These are phyloP conservation scores for Acrodontium crateriforme DNA, from an alignment of 2,329 filamentous ascomycete species.

Conservation along the genomic window DNA sequence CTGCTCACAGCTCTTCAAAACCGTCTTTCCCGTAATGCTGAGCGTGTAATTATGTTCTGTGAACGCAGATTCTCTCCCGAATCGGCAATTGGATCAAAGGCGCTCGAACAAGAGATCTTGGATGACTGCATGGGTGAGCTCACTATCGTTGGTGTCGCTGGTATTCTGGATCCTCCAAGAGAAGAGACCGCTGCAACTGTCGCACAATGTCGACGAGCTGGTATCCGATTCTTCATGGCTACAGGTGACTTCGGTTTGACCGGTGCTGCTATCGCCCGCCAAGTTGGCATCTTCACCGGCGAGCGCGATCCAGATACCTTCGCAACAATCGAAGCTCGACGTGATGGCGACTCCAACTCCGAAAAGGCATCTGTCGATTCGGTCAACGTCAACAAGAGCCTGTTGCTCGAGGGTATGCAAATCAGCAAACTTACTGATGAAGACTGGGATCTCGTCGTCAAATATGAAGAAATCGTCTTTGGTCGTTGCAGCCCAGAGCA, in stretches of 20 bases:
- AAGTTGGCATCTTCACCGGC: conserved; percentile 56
- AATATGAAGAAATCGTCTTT: conserved; percentile 60
- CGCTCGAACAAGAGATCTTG: conserved; percentile 43
- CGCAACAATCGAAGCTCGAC: conserved; percentile 41
- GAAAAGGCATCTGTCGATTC: conserved; percentile 16
- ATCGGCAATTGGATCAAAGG: no score
- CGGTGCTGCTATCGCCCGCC: conserved; percentile 55
- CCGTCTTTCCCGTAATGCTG: conserved; percentile 41
- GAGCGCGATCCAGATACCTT: conserved; percentile 32
- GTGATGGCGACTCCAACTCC: conserved; percentile 16
- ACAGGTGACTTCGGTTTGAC: conserved; percentile 68
- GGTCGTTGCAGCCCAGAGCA: conserved; percentile 63
- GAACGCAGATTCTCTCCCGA: no score
- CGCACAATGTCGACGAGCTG: conserved; percentile 51
- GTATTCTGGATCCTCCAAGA: conserved; percentile 46
- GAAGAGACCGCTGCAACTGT: conserved; percentile 46
- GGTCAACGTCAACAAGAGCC: conserved; percentile 15
- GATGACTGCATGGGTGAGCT: conserved; percentile 35
- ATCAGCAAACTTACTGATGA: conserved; percentile 51
- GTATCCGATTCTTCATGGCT: conserved; percentile 69
- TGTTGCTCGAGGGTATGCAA: conserved; percentile 51
- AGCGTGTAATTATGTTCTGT: no score
- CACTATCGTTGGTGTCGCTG: conserved; percentile 42
- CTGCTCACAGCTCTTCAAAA: conserved; percentile 37
- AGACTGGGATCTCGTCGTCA: conserved; percentile 52